Conservation (phyloP, 805 yeast species). For the Nakazawaea populi region DNA sequence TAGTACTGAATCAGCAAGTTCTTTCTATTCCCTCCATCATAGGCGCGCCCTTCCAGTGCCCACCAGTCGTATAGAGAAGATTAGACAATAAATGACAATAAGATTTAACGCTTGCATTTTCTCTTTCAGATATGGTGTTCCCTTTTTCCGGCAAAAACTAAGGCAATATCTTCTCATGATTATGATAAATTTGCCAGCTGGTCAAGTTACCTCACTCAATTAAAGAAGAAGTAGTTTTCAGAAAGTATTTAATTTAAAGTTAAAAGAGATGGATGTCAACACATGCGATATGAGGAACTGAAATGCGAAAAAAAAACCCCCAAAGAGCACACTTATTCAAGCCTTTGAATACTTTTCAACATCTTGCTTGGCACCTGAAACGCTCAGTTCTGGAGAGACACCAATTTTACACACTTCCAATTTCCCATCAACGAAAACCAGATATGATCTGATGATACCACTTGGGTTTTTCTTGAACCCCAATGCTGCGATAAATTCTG, state of each 20-base stretch:
- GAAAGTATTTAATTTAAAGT: too few species aligned
- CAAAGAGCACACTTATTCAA: background rate
- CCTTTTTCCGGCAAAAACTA: too few species aligned
- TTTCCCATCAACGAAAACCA: conserved; percentile 79
- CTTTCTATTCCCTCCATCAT: too few species aligned
- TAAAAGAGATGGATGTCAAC: background rate
- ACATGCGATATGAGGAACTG: background rate
- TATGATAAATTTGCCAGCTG: too few species aligned
- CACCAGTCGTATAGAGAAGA: too few species aligned
- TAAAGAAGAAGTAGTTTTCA: too few species aligned
- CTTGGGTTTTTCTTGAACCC: conserved; percentile 81
- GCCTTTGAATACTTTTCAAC: conserved; percentile 33
- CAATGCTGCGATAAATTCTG: conserved; percentile 58
- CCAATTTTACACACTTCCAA: conserved; percentile 47
- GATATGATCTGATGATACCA: conserved; percentile 85
- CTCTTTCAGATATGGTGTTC: too few species aligned
- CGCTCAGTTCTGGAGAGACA: conserved; percentile 56
- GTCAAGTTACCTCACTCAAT: too few species aligned
- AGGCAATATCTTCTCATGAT: too few species aligned
- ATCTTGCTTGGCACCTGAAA: conserved; percentile 52
- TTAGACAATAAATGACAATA: too few species aligned
- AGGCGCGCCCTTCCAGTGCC: too few species aligned
- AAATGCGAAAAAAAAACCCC: background rate
- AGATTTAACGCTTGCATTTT: too few species aligned
- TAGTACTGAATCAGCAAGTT: background rate